phyloP scores from a whole-genome alignment of 805 yeast genomes.

The Suhomyces kilbournensis region DNA sequence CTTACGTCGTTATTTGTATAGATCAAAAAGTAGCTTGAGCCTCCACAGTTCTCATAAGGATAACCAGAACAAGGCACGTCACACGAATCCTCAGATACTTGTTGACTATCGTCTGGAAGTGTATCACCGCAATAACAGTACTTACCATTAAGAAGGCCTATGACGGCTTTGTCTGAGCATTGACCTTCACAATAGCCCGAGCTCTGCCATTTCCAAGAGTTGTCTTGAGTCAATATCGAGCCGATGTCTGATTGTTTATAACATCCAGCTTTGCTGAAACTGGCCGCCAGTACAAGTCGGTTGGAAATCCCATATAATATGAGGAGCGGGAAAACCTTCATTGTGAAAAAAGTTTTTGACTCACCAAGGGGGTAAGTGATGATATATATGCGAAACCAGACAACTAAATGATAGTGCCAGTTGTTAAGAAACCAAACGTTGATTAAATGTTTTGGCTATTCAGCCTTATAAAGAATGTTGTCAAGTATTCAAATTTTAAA shows the following conservation, averaged over 20 bases:
- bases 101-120: constrained; percentile 24
- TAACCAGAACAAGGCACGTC: constrained; percentile 56
- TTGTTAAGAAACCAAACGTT: background rate
- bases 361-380: background rate
- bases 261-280: constrained; percentile 19
- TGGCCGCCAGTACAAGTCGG: background rate
- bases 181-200: constrained; percentile 51
- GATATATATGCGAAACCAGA: background rate
- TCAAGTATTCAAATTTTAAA: background rate
- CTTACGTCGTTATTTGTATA: constrained; percentile 33
- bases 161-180: constrained; percentile 46
- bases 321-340: constrained; percentile 3
- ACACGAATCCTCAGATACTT: constrained; percentile 14
- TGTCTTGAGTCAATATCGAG: constrained; percentile 19
- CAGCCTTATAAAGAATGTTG: background rate
- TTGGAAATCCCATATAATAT: constrained; percentile 4
- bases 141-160: constrained; percentile 45
- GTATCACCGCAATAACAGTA: constrained; percentile 67
- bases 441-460: background rate
- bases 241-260: constrained; percentile 11
- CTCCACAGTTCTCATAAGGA: constrained; percentile 58
- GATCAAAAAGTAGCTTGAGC: constrained; percentile 37
- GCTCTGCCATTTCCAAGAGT: constrained; percentile 57
- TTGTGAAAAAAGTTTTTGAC: background rate
- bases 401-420: background rate